A percentile compares a stretch with the other conserved stretches of the same genome.
phyloP scores from a whole-genome alignment of 345 rosid species.

The Acer saccharum region DNA sequence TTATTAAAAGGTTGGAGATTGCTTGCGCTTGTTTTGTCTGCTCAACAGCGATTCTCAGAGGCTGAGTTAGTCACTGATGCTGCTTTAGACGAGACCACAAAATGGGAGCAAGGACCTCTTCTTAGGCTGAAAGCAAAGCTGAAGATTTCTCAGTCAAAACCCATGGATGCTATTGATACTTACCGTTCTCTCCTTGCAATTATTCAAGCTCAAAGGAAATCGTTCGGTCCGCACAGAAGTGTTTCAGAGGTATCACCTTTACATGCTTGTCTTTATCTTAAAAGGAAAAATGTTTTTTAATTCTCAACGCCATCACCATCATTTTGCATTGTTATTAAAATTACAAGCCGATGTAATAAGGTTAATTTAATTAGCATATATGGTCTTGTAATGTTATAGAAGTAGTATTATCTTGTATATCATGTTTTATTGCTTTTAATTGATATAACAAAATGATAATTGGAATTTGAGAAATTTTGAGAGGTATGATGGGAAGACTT shows the following conservation, averaged over 20 bases:
- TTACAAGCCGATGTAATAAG: neutral
- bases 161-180: conserved; percentile 79
- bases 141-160: conserved; percentile 65
- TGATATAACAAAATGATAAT: neutral
- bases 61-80: conserved; percentile 90
- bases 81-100: conserved; percentile 88
- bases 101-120: conserved; percentile 89
- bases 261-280: conserved; percentile 4
- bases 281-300: neutral
- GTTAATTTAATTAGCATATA: neutral
- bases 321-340: neutral
- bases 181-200: conserved; percentile 85
- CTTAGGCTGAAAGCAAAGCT: conserved; percentile 85
- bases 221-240: conserved; percentile 65
- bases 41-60: conserved; percentile 83
- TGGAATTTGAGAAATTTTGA: neutral
- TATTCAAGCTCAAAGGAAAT: conserved; percentile 90
- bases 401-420: neutral
- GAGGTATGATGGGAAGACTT: neutral
- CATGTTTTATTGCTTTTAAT: conserved; percentile 6
- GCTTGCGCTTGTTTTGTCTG: conserved; percentile 77
- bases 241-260: conserved; percentile 49
- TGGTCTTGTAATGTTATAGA: neutral
- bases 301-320: neutral
- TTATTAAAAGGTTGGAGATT: conserved; percentile 88